Base-by-base conservation (phyloP, 768 basidiomycete species). In the Leucocoprinus sp. region DNA sequence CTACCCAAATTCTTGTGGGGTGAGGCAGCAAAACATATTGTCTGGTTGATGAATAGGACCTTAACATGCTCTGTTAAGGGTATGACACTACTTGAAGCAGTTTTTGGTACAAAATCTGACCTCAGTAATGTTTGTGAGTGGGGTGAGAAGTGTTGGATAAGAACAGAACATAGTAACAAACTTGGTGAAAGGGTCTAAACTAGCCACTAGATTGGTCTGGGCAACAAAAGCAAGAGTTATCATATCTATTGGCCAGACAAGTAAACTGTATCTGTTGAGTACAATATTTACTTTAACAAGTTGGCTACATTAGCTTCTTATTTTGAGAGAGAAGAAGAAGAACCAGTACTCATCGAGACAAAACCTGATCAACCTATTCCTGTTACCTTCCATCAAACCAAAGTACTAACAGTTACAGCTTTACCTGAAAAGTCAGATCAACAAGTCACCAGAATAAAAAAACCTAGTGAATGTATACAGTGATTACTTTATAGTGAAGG, bases 1-100 rank as follows among this genome's bases (percentile, higher is more conserved):
- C 36, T 72, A 1, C 66, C 67, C 0, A 52, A 49, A 8, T 54
- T 28, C 19, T 55, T 72, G 1, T 74, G 68, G 72, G 64, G 52
- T 1, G 59, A 69, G 17, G 68, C 66, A 1, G 49, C 56, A 0
- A 28, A 24, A 0, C 59, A 69, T 48, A 60, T 57, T 0, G 54
- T 61, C 0, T 71, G 62, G 53, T 21, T 69, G 1, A 50, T 57
- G 43, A 71, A 72, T 50, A 29, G 60, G 2, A 58, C 61, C 0
- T 49, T 59, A 0, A 65, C 60, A 1, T 50, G 51, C 8, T 51
- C 51, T 0, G 28, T 67, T 0, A 40, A 55, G 8, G 55, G 57
- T 5, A 54, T 43, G 38, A 61, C 61, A 23, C 61, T 59, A 0
- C 57, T 54, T 40, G 45, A 58, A 27, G 35, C 48, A 0, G 17